A percentile compares a stretch with the other conserved stretches of the same genome.
Conservation (phyloP, 2,329 filamentous ascomycete genomes). For the Penicillium sp. region DNA sequence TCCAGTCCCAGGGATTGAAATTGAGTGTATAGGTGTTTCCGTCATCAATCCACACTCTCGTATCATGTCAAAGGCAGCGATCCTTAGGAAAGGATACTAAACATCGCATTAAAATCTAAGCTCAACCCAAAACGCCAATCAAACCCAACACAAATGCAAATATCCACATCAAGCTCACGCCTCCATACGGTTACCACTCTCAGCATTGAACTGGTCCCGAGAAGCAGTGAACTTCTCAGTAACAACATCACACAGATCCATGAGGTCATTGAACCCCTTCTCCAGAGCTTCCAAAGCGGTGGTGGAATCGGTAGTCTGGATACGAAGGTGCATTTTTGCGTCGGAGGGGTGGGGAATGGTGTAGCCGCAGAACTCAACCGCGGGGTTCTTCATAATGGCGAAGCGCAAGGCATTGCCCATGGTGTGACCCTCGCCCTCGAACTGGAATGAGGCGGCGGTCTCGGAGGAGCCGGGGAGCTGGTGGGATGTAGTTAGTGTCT, state of each 20-base stretch:
- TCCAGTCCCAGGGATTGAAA: too few relatives aligned
- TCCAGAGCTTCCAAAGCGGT: slow-evolving; percentile 81
- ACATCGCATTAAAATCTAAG: background rate
- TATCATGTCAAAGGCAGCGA: background rate
- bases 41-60: background rate
- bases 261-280: slow-evolving; percentile 84
- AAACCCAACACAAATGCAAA: background rate
- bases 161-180: slow-evolving; percentile 18
- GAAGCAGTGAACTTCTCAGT: slow-evolving; percentile 80
- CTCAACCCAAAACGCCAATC: background rate
- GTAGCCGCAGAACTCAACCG: slow-evolving; percentile 98
- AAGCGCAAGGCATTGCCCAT: slow-evolving; percentile 91
- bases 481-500: background rate
- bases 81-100: background rate
- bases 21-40: too few relatives aligned
- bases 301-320: slow-evolving; percentile 92
- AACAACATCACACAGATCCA: slow-evolving; percentile 90
- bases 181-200: slow-evolving; percentile 35
- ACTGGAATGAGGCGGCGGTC: slow-evolving; percentile 91
- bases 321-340: slow-evolving; percentile 92
- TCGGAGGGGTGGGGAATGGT: slow-evolving; percentile 97
- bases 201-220: slow-evolving; percentile 58
- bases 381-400: slow-evolving; percentile 97
- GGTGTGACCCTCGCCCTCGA: slow-evolving; percentile 90
- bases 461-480: slow-evolving; percentile 81